A percentile compares a stretch with the other conserved stretches of the same genome.
Conservation (phyloP, 208 protist species). For the Endotrypanum monterogeii region DNA sequence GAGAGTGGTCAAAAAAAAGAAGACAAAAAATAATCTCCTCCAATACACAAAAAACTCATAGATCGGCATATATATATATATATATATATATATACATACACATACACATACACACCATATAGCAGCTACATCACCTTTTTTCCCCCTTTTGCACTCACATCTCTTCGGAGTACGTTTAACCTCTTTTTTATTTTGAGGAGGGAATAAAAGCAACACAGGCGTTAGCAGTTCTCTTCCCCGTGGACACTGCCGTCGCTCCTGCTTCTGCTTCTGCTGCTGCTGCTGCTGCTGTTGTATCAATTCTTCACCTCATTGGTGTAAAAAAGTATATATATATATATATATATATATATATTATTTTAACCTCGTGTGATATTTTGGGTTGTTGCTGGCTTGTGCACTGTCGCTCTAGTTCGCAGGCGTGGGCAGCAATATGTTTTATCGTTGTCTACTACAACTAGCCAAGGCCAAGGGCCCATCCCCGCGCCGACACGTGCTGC, state of each 20-base stretch:
- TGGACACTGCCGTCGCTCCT: no score
- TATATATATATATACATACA: not conserved
- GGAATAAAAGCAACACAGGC: not conserved
- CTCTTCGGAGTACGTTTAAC: not conserved
- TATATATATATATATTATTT: no score
- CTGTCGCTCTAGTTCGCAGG: not conserved
- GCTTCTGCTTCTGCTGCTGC: no score
- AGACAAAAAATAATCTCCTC: not conserved
- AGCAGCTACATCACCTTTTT: not conserved
- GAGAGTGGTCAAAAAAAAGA: no score
- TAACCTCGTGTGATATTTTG: not conserved
- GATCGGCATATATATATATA: not conserved
- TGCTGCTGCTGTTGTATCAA: not conserved
- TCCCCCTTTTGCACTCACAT: not conserved
- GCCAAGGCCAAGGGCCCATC: slow-evolving; percentile 18
- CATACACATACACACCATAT: not conserved
- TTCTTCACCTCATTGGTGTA: not conserved
- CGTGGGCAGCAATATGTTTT: slow-evolving; percentile 6
- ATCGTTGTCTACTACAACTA: slow-evolving; percentile 15
- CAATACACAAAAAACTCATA: not conserved
- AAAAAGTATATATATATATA: no score
- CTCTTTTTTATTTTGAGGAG: not conserved
- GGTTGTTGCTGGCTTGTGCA: no score
- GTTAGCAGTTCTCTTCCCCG: no score
- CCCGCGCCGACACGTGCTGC: slow-evolving; percentile 22